Evolutionary conservation across 495 filamentous ascomycete genomes (phyloP).

Genomic region (Trichoderma asperelloides): DNA sequence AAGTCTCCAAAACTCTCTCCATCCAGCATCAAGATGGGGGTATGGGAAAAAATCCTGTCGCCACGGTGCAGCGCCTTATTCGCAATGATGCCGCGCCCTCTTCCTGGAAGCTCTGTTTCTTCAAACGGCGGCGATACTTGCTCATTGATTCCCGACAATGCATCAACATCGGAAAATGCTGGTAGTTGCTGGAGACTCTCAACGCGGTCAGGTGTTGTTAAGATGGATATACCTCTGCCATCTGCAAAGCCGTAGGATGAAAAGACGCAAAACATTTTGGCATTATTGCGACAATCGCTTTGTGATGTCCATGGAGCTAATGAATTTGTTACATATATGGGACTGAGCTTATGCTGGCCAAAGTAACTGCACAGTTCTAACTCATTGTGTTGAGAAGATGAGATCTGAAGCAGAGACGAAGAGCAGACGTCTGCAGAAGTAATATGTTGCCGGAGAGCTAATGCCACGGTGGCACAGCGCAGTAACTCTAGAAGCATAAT

Average conservation of each 20-base stretch:
- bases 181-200: conserved; percentile 16
- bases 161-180: conserved; percentile 19
- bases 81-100: background rate
- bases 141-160: conserved; percentile 15
- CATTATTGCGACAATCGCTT: background rate
- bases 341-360: background rate
- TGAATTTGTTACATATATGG: background rate
- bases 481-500: background rate
- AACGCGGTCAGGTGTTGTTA: conserved; percentile 21
- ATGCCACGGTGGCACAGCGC: background rate
- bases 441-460: background rate
- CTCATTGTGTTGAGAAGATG: background rate
- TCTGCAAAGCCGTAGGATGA: conserved; percentile 22
- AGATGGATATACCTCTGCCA: conserved; percentile 24
- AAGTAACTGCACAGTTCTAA: background rate
- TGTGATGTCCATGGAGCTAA: background rate
- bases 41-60: background rate
- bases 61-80: background rate
- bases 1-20: background rate
- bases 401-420: background rate
- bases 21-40: conserved; percentile 1
- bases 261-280: conserved; percentile 21
- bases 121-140: background rate
- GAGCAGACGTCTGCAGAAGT: background rate
- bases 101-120: background rate